These are phyloP conservation scores for Colletotrichum ledebouriae DNA, from an alignment of 2,329 filamentous ascomycete species.

Conservation along the genomic window DNA sequence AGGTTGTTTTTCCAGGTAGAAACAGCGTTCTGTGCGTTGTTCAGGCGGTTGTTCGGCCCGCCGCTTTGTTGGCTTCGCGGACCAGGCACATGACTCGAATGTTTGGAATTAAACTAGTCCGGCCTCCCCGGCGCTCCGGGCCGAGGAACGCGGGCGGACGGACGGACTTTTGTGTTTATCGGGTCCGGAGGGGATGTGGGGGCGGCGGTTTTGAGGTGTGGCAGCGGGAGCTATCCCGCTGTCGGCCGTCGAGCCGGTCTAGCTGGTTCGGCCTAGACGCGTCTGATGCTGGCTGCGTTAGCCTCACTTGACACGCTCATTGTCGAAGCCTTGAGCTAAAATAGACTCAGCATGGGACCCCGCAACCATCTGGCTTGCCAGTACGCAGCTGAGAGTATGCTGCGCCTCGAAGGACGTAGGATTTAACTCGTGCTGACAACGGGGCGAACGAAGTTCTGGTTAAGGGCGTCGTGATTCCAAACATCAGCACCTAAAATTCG, in stretches of 20 bases:
- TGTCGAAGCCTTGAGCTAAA: background rate
- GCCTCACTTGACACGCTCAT: slow-evolving; percentile 10
- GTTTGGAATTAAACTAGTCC: background rate
- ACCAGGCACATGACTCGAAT: slow-evolving; percentile 20
- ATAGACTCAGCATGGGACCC: background rate
- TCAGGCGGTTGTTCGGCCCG: slow-evolving; percentile 3
- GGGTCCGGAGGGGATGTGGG: slow-evolving; percentile 15
- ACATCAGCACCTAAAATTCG: too few relatives aligned
- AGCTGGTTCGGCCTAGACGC: background rate
- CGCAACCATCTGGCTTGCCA: slow-evolving; percentile 11
- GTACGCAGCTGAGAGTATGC: background rate
- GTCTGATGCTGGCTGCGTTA: background rate
- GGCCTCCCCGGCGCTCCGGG: slow-evolving; percentile 18
- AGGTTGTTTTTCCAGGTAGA: slow-evolving; percentile 1
- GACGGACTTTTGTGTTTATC: slow-evolving; percentile 18
- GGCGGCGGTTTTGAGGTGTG: too few relatives aligned
- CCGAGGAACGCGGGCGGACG: slow-evolving; percentile 18
- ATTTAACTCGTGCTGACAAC: too few relatives aligned
- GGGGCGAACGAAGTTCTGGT: too few relatives aligned
- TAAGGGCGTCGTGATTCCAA: too few relatives aligned
- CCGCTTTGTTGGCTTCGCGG: slow-evolving; percentile 17
- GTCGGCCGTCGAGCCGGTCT: background rate
- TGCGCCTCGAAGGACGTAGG: background rate
- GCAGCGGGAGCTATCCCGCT: slow-evolving; percentile 1
- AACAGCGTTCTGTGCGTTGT: slow-evolving; percentile 14